Conservation (phyloP, 2,329 filamentous ascomycete species). For the Monilinia fructigena region DNA sequence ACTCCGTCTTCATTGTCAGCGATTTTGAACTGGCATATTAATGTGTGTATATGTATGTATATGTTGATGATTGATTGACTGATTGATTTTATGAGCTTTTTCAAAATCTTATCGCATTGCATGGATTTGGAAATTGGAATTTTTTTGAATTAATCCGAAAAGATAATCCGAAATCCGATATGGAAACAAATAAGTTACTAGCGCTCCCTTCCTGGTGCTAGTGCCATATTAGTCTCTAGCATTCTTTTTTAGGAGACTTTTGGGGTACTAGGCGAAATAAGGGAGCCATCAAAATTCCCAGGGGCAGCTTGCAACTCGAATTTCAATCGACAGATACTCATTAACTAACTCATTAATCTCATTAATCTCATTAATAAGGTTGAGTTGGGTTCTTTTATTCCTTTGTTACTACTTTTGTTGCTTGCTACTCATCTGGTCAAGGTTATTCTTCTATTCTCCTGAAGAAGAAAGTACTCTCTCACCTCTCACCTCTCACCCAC, state of each 20-base stretch:
- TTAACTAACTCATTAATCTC: no score
- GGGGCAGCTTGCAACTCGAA: constrained; percentile 23
- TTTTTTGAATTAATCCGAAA: constrained; percentile 24
- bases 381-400: no score
- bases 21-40: constrained; percentile 32
- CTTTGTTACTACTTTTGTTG: no score
- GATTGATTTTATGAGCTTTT: constrained; percentile 9
- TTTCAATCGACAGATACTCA: constrained; percentile 14
- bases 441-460: constrained; percentile 18
- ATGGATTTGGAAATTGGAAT: constrained; percentile 14
- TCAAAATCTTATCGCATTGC: constrained; percentile 23
- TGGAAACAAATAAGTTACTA: neutral
- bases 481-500: no score
- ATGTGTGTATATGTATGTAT: neutral
- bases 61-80: neutral
- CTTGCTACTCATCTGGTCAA: no score
- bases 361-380: no score
- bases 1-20: constrained; percentile 93
- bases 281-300: constrained; percentile 14
- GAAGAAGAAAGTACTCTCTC: neutral
- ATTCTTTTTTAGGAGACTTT: constrained; percentile 9
- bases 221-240: neutral
- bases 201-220: neutral
- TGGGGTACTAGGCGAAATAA: constrained; percentile 23
- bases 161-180: constrained; percentile 25